Base-by-base conservation (phyloP, 352 stramenopile species). In the Pythium sukuiense region DNA sequence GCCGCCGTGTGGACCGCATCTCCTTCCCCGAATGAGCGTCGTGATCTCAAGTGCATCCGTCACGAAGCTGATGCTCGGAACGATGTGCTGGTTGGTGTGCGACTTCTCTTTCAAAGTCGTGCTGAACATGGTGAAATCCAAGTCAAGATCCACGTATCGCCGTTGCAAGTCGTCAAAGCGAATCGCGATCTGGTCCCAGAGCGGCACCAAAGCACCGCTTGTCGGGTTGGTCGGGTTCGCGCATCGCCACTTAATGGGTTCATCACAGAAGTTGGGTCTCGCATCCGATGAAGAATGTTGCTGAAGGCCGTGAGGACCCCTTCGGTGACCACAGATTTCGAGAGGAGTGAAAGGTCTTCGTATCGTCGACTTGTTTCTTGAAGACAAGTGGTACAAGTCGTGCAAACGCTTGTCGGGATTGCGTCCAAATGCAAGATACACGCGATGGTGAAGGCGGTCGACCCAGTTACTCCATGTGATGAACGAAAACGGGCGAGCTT, bases 391-490 rank as follows among this genome's bases (percentile, higher is more conserved):
- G 20, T 24, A 24, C 20, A 24, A 24, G 20, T 24, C 20, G 20
- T 24, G 20, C 20, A 24, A 24, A 24, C 20, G 20, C 20, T 24
- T 24, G 20, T 24, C 20, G 20, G 61, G 39, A 29, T 68, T 62
- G n/a, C 27, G 55, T 30, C 7, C 43, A 2, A 69, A 29, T 7
- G 45, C 29, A 0, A 32, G 32, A 4, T 60, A 46, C 11, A 64
- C 65, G 55, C 29, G 18, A 41, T 83, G 73, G 32, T 81, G 73
- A 46, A 83, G 27, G 1, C 76, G 67, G 18, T 83, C 76, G 7
- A 77, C 46, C 76, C 76, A 83, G 20, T 63, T 53, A 61, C 63
- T 73, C 37, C 52, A 30, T 3, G 71, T 72, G 6, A 45, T 50
- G 52, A 71, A 74, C 16, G 32, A 20, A 63, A 35, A 27, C 6